Conservation (phyloP, 192 early-diverging fungal species). For the Entomortierella parvispora region DNA sequence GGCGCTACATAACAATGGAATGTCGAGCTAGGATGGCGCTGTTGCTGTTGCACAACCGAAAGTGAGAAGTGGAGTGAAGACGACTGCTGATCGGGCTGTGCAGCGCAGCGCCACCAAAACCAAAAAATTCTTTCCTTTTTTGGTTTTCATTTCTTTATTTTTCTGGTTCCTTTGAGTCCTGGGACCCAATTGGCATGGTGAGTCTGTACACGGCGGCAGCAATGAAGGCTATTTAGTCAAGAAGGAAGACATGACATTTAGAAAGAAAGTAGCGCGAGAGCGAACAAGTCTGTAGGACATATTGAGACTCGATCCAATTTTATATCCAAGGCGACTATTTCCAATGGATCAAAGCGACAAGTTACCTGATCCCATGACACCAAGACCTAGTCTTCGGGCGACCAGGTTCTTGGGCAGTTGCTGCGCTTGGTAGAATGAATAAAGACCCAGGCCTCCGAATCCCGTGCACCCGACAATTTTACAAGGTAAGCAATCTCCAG, state of each 20-base stretch:
- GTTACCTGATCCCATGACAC: conserved; percentile 41
- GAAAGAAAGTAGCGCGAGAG: background rate
- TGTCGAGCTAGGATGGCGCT: too few relatives aligned
- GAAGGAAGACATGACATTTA: background rate
- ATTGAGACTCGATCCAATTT: background rate
- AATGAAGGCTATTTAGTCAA: conserved; percentile 14
- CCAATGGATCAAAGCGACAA: too few relatives aligned
- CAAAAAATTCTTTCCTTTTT: background rate
- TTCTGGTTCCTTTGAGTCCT: background rate
- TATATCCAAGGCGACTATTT: background rate
- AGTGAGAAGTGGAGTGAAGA: too few relatives aligned
- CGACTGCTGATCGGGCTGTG: too few relatives aligned
- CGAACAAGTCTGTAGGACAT: background rate
- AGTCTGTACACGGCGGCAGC: conserved; percentile 39
- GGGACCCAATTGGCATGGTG: conserved; percentile 27
- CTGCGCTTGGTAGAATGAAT: conserved; percentile 45
- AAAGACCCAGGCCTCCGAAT: conserved; percentile 39
- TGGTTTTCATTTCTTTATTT: background rate
- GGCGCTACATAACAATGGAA: too few relatives aligned
- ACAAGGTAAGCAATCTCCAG: conserved; percentile 41
- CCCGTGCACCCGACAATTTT: conserved; percentile 37
- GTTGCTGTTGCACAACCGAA: too few relatives aligned
- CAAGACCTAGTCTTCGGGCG: conserved; percentile 22
- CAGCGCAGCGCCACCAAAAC: background rate
- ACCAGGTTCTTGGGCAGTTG: conserved; percentile 37